Conservation (phyloP, 768 basidiomycete species). For the Mycena metata region DNA sequence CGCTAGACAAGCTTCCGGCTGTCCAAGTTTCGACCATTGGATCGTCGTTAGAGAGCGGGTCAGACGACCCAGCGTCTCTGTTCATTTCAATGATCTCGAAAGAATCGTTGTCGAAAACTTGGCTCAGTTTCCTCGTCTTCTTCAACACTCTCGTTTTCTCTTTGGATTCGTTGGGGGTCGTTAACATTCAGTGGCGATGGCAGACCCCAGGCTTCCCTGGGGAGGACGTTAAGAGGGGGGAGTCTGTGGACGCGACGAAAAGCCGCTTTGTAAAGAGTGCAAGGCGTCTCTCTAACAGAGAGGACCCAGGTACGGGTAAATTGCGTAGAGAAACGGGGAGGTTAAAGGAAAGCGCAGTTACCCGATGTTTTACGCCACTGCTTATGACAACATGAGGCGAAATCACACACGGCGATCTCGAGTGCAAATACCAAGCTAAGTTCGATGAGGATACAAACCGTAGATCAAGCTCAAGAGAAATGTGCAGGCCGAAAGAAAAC, state of each 20-base stretch:
- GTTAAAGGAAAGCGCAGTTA: neutral
- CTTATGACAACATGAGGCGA: neutral
- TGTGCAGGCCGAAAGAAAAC: too few relatives aligned
- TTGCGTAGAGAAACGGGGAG: neutral
- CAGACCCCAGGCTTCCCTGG: neutral
- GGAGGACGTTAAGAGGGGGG: neutral
- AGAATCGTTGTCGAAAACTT: conserved; percentile 54
- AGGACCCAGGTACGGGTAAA: neutral
- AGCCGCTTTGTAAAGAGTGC: neutral
- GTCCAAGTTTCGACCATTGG: neutral
- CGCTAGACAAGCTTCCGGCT: conserved; percentile 4
- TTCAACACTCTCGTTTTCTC: conserved; percentile 55
- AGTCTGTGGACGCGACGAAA: neutral
- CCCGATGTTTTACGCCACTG: conserved; percentile 1
- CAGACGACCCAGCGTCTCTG: neutral
- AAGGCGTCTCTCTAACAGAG: neutral
- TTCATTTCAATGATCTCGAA: conserved; percentile 3
- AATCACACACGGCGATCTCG: neutral
- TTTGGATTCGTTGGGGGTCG: conserved; percentile 1
- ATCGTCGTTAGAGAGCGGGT: neutral
- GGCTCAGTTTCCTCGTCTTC: conserved; percentile 60
- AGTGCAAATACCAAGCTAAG: neutral
- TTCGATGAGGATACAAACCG: too few relatives aligned
- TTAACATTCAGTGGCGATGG: conserved; percentile 6
- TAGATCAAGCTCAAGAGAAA: too few relatives aligned